Base-by-base conservation (phyloP, 768 basidiomycete genomes). In the Phylloporus arenicola region DNA sequence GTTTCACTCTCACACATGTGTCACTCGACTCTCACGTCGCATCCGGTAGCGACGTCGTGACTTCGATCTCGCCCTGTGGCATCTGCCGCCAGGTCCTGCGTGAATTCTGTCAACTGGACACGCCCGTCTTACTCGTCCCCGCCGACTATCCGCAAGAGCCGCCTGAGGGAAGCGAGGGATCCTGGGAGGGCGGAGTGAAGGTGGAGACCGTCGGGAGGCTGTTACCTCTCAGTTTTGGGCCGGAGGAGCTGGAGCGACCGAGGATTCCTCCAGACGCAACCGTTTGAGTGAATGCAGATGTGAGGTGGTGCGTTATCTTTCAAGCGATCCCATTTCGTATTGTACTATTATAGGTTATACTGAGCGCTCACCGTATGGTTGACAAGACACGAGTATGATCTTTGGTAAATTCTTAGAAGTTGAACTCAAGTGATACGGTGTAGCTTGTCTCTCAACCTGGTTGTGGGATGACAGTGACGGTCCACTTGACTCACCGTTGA, bases 61-160 rank as follows among this genome's bases (percentile, higher is more conserved):
- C 74, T 0, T 64, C 83, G 0, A 72, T 88, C 41, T 87, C 92
- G 2, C 95, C 95, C 0, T 98, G 96, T 65, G 95, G 95, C 2
- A 83, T 95, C 43, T 99, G 95, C 59, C 84, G 95, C 8, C 94
- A 97, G 64, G 79, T 96, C 44, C 77, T 92, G 43, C 82, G 89
- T 51, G 92, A 95, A 60, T 94, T 95, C 59, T 92, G 88, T 59
- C 66, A 78, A 6, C 76, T 80, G 33, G 73, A 83, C 24, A 87
- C 86, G 75, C 88, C 89, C 0, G 72, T 87, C 48, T 66, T 82
- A 22, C 81, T 93, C 4, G 79, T 88, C 3, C 85, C 86, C 2
- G 79, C 78, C 2, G 76, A 83, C 60, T 83, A 83, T 58, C 74
- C 78, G 0, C 68, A 76, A 50, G 55, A 59, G 59, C 19, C 64